Conservation (phyloP, 331 rosid genomes). For the Spiraea crenata region DNA sequence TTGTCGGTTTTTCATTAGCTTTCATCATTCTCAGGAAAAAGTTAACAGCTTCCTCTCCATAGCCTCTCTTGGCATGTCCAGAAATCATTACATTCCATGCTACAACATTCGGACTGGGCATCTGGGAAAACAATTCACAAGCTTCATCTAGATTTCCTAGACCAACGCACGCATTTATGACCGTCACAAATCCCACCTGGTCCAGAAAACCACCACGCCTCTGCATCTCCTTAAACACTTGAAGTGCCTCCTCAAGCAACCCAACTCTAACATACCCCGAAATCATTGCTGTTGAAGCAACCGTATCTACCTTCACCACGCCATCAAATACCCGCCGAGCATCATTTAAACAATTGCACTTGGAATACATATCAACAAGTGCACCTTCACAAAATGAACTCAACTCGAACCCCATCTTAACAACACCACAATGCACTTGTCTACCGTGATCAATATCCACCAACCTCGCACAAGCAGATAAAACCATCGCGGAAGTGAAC, state of each 20-base stretch:
- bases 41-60: conserved; percentile 39
- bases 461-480: conserved; percentile 58
- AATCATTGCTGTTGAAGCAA: conserved; percentile 72
- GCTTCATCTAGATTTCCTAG: conserved; percentile 53
- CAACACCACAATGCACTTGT: conserved; percentile 45
- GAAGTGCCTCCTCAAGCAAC: conserved; percentile 50
- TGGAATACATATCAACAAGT: conserved; percentile 66
- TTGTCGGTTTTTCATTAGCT: conserved; percentile 51
- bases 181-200: conserved; percentile 63
- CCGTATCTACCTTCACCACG: conserved; percentile 42
- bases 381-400: conserved; percentile 47
- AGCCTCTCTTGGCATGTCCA: conserved; percentile 67
- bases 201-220: conserved; percentile 43
- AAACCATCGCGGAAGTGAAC: conserved; percentile 53
- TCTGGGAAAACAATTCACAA: conserved; percentile 49
- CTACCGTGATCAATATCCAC: conserved; percentile 44
- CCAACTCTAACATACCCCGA: conserved; percentile 59
- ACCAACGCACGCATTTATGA: conserved; percentile 52
- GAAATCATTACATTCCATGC: conserved; percentile 95
- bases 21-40: conserved; percentile 56
- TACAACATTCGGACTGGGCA: conserved; percentile 54
- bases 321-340: conserved; percentile 51
- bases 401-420: conserved; percentile 48
- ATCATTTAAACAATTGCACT: conserved; percentile 42
- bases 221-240: conserved; percentile 56